Conservation (phyloP, 2,329 filamentous ascomycete species). For the Apiospora phragmitis region DNA sequence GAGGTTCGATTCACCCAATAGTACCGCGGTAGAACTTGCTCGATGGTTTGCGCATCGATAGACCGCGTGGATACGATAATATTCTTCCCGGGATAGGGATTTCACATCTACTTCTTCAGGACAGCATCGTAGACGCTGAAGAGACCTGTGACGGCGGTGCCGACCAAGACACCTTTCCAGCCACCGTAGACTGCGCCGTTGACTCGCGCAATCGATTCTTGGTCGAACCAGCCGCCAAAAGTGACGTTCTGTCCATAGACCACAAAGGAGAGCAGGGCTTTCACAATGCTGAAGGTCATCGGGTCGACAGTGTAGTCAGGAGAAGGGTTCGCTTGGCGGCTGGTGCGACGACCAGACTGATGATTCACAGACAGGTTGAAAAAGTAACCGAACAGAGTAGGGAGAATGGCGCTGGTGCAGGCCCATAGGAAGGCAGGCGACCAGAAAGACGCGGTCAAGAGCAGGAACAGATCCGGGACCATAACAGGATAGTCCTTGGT, state of each 20-base stretch:
- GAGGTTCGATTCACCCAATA: background rate
- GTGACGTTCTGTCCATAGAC: conserved; percentile 71
- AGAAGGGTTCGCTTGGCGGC: conserved; percentile 39
- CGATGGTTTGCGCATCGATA: background rate
- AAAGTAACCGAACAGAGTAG: conserved; percentile 77
- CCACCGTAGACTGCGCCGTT: conserved; percentile 69
- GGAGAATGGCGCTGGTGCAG: conserved; percentile 69
- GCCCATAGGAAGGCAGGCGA: conserved; percentile 76
- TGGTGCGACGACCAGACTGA: conserved; percentile 40
- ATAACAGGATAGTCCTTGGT: conserved; percentile 62
- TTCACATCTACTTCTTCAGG: conserved; percentile 56
- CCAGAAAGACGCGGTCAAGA: conserved; percentile 82
- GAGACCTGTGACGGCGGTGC: conserved; percentile 66
- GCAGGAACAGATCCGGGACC: conserved; percentile 77
- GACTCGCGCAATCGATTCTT: conserved; percentile 61
- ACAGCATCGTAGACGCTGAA: conserved; percentile 78
- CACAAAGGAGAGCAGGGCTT: conserved; percentile 78
- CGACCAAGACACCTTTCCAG: conserved; percentile 68
- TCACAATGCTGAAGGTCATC: conserved; percentile 85
- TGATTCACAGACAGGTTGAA: conserved; percentile 73
- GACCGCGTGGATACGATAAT: too few species aligned
- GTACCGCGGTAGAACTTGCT: too few species aligned
- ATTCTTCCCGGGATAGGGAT: background rate
- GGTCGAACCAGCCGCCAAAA: conserved; percentile 62
- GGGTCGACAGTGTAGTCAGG: conserved; percentile 73